Percentiles rank a stretch among this genome's conserved stretches.
phyloP scores from a whole-genome alignment of 139 green algal species.

The Nannochloris sp. region DNA sequence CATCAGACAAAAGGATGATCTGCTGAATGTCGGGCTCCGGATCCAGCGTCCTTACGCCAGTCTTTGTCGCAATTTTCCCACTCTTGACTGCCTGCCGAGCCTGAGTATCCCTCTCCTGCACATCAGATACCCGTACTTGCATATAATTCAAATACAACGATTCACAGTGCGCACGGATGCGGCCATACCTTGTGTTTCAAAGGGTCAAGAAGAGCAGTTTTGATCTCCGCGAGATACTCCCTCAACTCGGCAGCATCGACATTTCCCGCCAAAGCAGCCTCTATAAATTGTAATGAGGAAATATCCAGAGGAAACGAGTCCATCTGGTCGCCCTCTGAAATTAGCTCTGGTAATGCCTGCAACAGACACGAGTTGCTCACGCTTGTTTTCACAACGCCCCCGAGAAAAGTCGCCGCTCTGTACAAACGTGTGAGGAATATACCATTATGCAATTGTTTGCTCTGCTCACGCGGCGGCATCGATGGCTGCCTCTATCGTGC shows the following conservation, averaged over 20 bases:
- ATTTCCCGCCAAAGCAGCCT: conserved; percentile 6
- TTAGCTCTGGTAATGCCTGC: too few species aligned
- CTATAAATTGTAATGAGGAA: conserved; percentile 3
- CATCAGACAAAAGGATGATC: conserved; percentile 50
- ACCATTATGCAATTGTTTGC: too few species aligned
- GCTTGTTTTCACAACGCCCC: too few species aligned
- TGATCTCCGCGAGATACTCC: conserved; percentile 31
- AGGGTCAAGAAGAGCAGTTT: conserved; percentile 41
- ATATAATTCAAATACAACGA: background rate
- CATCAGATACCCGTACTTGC: background rate
- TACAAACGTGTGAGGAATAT: too few species aligned
- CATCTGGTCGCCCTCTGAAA: background rate
- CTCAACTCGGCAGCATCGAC: conserved; percentile 27
- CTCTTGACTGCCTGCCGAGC: conserved; percentile 36
- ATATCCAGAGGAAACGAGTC: background rate
- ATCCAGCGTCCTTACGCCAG: conserved; percentile 47
- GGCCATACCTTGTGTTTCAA: conserved; percentile 46
- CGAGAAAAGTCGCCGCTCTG: too few species aligned
- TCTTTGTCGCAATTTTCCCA: conserved; percentile 28
- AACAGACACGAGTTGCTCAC: too few species aligned
- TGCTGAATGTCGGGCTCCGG: conserved; percentile 48
- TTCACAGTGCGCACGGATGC: background rate
- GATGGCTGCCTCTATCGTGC: too few species aligned
- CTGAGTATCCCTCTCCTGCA: conserved; percentile 40
- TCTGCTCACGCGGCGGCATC: too few species aligned